Evolutionary conservation across 2,329 filamentous ascomycete genomes (phyloP).

Genomic region (Sphaerulina vaccinii): DNA sequence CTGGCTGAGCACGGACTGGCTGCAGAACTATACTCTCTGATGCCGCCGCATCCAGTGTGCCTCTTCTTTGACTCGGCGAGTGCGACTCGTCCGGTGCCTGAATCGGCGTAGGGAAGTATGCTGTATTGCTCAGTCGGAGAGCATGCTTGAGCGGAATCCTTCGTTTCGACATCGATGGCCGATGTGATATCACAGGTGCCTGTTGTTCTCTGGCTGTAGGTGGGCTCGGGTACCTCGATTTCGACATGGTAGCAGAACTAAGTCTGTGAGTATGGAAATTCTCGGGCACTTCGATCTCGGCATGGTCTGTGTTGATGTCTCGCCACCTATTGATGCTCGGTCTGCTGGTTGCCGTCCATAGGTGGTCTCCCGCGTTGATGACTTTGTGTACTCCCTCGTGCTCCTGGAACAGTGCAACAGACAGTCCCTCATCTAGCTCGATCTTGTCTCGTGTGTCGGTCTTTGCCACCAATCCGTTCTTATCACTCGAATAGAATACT

Average conservation of each 20-base stretch:
- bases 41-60: slow-evolving; percentile 50
- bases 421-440: slow-evolving; percentile 83
- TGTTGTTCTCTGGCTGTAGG: slow-evolving; percentile 26
- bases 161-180: slow-evolving; percentile 44
- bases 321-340: slow-evolving; percentile 92
- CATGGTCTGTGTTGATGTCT: slow-evolving; percentile 75
- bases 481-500: slow-evolving; percentile 92
- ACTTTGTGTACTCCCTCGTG: slow-evolving; percentile 74
- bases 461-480: slow-evolving; percentile 91
- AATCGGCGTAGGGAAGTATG: slow-evolving; percentile 62
- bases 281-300: slow-evolving; percentile 61
- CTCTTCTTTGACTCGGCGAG: slow-evolving; percentile 50
- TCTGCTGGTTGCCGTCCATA: slow-evolving; percentile 87
- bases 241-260: slow-evolving; percentile 46
- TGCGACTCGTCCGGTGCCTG: slow-evolving; percentile 41
- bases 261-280: slow-evolving; percentile 54
- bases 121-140: slow-evolving; percentile 79
- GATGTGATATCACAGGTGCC: background rate
- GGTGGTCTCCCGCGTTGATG: slow-evolving; percentile 65
- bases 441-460: slow-evolving; percentile 78
- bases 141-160: slow-evolving; percentile 76
- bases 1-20: slow-evolving; percentile 46
- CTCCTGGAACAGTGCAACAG: slow-evolving; percentile 87
- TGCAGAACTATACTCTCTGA: slow-evolving; percentile 34
- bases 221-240: slow-evolving; percentile 42